Percentiles rank a stretch among this genome's conserved stretches.
These are phyloP conservation scores for Adenanthera pavonina DNA, from an alignment of 306 rosid species.

Conservation along the genomic window DNA sequence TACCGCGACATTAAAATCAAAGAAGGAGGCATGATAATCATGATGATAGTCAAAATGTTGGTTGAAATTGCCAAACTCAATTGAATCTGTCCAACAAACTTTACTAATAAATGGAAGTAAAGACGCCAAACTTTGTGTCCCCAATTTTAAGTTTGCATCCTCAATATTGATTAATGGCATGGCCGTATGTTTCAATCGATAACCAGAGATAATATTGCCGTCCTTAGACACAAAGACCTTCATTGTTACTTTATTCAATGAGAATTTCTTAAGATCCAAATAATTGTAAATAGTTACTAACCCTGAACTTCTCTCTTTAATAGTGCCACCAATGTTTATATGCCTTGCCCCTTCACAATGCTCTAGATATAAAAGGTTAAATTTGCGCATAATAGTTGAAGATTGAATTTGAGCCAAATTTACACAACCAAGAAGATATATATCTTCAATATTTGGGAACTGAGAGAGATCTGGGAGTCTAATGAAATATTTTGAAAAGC, in stretches of 20 bases:
- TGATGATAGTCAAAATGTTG: too few species aligned
- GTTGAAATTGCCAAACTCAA: too few species aligned
- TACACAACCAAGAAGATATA: not conserved
- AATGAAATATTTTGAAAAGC: not conserved
- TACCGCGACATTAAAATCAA: too few species aligned
- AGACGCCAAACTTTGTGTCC: too few species aligned
- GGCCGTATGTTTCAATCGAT: not conserved
- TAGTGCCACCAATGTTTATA: not conserved
- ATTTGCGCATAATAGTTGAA: not conserved
- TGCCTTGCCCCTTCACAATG: not conserved
- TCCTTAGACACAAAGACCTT: not conserved
- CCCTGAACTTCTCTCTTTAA: not conserved
- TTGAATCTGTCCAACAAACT: too few species aligned
- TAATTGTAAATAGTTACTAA: not conserved
- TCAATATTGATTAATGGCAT: too few species aligned
- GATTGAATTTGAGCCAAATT: not conserved
- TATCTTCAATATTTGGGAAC: not conserved
- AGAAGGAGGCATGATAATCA: too few species aligned
- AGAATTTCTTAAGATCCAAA: not conserved
- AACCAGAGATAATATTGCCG: not conserved
- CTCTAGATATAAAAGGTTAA: not conserved
- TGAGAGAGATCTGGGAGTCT: not conserved
- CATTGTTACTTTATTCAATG: too few species aligned
- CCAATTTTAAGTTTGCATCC: too few species aligned
- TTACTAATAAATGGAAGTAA: too few species aligned